Evolutionary conservation across 257 asterid genomes (phyloP), one percentile per base, ranked within the genome.

Genomic region (Nicotiana tomentosiformis): DNA sequence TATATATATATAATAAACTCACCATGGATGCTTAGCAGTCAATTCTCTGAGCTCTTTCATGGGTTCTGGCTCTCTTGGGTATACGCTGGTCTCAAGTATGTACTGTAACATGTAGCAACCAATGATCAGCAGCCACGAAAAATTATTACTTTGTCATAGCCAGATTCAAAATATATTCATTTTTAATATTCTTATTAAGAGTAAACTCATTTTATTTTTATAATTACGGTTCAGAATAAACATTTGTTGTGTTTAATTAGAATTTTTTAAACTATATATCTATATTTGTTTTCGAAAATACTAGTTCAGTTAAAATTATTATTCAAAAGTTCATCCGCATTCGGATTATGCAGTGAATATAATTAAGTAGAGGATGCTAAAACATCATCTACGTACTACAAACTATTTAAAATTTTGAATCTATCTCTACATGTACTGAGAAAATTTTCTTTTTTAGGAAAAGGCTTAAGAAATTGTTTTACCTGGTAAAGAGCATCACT

Each of bases 1-100:
- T 32, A 0, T 65, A n/a, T 0, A 2, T 18, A 32, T 23, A 1
- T 5, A 61, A 20, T 30, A 7, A 85, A 86, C 87, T 61, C 46
- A 92, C 97, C 96, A 91, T 86, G 98, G 98, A 86, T 95, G 98
- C 79, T 91, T 93, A 65, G 98, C 97, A 33, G 98, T 95, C 8
- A 95, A 69, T 86, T 93, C 98, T 61, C 98, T 86, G 29, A 95
- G 96, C 88, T 95, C 96, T 81, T 95, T 95, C 98, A 93, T 92
- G 82, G 93, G n/a, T 84, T 88, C 97, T 9, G 95, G 98, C 88
- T 95, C 98, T 66, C 87, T 92, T 6, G 98, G 98, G 46, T 93
- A 93, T 37, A 95, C 98, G 57, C 98, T 95, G 4, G 98, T 95
- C 82, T 95, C 97, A 8, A 95, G 92, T 85, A 95, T 93, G 62